Evolutionary conservation across 192 early-diverging fungal species (phyloP), one percentile per base, ranked within the genome.

Genomic region (Podila minutissima): DNA sequence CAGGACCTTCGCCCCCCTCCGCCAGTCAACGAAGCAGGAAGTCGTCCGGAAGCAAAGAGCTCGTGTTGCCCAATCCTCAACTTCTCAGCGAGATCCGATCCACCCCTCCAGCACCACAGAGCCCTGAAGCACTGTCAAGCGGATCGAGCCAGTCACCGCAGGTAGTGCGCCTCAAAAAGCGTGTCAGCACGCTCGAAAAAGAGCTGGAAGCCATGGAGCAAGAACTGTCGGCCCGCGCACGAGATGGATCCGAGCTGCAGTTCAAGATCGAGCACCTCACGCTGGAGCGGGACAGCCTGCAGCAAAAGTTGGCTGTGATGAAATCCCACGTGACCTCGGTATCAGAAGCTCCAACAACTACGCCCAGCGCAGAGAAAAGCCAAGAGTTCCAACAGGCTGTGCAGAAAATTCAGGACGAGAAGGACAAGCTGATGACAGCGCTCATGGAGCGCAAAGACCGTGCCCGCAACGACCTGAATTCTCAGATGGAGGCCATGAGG

Each of bases 61-160:
- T 53, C n/a, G 59, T 77, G 8, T 62, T 48, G n/a, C 75, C 75
- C 20, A 71, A 64, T 17, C 28, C 67, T 17, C 74, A 68, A 33
- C 35, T 75, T 32, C 41, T 75, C 6, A n/a, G 49, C 6, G 74
- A 75, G 8, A 48, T 19, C 11, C 31, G 7, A 10, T 19, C 31
- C 15, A 19, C 64, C 13, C 28, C 6, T n/a, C 33, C 17, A 13
- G 41, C 9, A 20, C 48, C 48, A 19, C 71, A 11, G 55, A 35
- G 32, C n/a, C 48, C 32, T 31, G 49, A 29, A n/a, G 48, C 12
- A 37, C 70, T 50, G 26, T 46, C 41, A 2, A 46, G 41, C 41
- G 41, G 41, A 17, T 46, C 41, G 3, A 46, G 15, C 3, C 13
- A 15, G 41, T 12, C 41, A 46, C 15, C 41, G 2, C 69, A 71